Evolutionary conservation across 129 eudicot genomes (phyloP).

Genomic region (Smallanthus sonchifolius): DNA sequence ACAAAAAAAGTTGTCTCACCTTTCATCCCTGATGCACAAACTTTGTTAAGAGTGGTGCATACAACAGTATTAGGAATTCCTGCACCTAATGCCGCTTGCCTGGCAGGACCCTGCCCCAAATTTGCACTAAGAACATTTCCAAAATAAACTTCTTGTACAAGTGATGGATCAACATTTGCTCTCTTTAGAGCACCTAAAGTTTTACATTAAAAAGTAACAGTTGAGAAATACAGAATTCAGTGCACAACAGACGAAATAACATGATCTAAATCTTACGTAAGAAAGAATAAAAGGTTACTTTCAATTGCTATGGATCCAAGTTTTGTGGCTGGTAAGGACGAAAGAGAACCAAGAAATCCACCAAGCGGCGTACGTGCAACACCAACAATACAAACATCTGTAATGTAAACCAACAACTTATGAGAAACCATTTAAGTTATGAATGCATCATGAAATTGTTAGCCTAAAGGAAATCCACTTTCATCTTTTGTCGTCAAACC

Average conservation of each 20-base stretch:
- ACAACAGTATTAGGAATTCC: constrained; percentile 83
- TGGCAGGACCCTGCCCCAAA: constrained; percentile 98
- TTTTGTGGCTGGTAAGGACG: constrained; percentile 84
- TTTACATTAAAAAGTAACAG: constrained; percentile 20
- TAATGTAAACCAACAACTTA: constrained; percentile 7
- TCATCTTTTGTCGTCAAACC: constrained; percentile 4
- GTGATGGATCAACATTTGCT: constrained; percentile 91
- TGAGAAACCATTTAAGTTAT: not conserved
- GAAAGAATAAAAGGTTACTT: constrained; percentile 33
- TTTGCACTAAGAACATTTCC: constrained; percentile 98
- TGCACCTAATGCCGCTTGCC: constrained; percentile 98
- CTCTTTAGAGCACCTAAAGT: constrained; percentile 77
- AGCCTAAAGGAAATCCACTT: not conserved
- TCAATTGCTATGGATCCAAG: constrained; percentile 88
- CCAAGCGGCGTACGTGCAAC: constrained; percentile 99
- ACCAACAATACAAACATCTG: constrained; percentile 98
- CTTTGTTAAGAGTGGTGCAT: constrained; percentile 92
- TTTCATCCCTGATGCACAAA: constrained; percentile 99
- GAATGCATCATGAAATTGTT: not conserved
- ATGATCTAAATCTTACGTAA: not conserved
- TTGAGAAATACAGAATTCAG: not conserved
- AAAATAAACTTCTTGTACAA: constrained; percentile 85
- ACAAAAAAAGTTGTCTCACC: constrained; percentile 34
- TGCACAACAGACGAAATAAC: not conserved
- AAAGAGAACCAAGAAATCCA: constrained; percentile 84